Evolutionary conservation across 495 filamentous ascomycete genomes (phyloP).

Genomic region (Penicillium goetzii): DNA sequence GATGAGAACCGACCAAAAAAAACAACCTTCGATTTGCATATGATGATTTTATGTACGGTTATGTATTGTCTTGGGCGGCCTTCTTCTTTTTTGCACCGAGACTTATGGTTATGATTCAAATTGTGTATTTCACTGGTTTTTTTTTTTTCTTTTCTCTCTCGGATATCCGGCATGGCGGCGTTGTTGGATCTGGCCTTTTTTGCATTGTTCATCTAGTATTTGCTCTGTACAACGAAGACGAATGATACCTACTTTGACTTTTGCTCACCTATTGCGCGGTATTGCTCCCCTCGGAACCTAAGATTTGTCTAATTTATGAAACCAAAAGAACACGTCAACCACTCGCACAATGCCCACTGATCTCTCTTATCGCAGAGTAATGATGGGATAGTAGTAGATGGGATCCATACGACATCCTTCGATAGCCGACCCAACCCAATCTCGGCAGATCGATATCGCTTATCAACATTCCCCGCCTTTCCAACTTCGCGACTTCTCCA

Average conservation of each 20-base stretch:
- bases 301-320: not conserved
- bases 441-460: slow-evolving; percentile 11
- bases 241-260: slow-evolving; percentile 17
- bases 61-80: slow-evolving; percentile 15
- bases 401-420: not conserved
- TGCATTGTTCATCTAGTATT: slow-evolving; percentile 1
- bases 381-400: too few species aligned
- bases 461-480: slow-evolving; percentile 18
- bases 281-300: not conserved
- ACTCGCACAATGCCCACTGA: not conserved
- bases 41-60: slow-evolving; percentile 15
- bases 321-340: not conserved
- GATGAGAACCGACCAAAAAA: slow-evolving; percentile 2
- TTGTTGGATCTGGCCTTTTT: slow-evolving; percentile 14
- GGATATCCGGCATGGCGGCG: slow-evolving; percentile 30
- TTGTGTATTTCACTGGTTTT: slow-evolving; percentile 20
- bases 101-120: slow-evolving; percentile 17
- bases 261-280: not conserved
- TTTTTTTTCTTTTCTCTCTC: slow-evolving; percentile 21
- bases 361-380: slow-evolving; percentile 1
- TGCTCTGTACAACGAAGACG: slow-evolving; percentile 21
- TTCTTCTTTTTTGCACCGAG: slow-evolving; percentile 9
- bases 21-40: not conserved
- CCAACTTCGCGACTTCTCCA: slow-evolving; percentile 7
- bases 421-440: not conserved